Base-by-base conservation (phyloP, 1,284 basidiomycete species). In the Farysia itapuensis region DNA sequence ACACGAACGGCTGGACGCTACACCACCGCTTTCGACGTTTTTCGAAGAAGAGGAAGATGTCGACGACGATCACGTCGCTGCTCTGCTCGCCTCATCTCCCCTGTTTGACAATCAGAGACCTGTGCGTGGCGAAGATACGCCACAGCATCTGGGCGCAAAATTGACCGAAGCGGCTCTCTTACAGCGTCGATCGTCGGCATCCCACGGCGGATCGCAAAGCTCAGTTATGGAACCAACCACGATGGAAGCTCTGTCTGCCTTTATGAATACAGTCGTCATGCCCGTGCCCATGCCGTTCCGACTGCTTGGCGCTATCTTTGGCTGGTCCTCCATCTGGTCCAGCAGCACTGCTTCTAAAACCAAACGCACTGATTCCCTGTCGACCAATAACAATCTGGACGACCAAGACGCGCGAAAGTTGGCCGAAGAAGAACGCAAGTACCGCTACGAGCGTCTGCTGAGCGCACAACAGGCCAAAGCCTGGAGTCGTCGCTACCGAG, bases 181-280 rank as follows among this genome's bases (percentile, higher is more conserved):
- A 5, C 47, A 51, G 19, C 51, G 58, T 15, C 37, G 46, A 35
- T 9, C 31, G 9, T 44, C 46, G 1, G 31, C 31, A 2, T 43
- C 58, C n/a, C 35, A 26, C 11, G 45, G 53, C 22, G 31, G n/a
- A 12, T 16, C 16, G 20, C 34, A 37, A 15, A 35, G 22, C 3
- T 45, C 45, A 21, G 31, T 51, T 7, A 44, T 56, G 47, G 58
- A 61, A 25, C 58, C 58, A 1, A 61, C 58, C 4, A 61, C 58
- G 15, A 61, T 51, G 40, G 58, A 61, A 29, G 58, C 58, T 21
- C 30, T 61, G 0, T 51, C 47, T 3, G 51, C 58, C n/a, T 56
- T 61, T 5, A 45, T 61, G 36, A 61, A 61, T 23, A 61, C 47
- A n/a, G 48, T 59, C 40, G 51, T 54, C n/a, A 61, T 61, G 51